Evolutionary conservation across 2,329 filamentous ascomycete species (phyloP), one percentile per base, ranked within the genome.

Genomic region (Penicillium sp.): DNA sequence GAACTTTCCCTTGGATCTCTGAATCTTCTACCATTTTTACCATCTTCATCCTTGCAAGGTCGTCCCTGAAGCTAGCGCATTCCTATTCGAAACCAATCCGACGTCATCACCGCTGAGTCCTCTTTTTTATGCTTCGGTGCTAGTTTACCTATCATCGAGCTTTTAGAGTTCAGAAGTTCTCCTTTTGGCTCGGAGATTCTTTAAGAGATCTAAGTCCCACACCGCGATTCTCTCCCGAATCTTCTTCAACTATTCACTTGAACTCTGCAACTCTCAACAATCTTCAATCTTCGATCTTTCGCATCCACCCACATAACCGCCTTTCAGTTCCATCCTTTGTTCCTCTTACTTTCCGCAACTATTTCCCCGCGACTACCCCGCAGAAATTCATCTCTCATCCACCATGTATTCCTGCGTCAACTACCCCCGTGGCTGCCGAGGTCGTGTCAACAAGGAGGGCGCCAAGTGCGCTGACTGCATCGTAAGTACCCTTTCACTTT

Each of bases 401-500:
- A 66, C 38, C 47, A 76, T 76, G 73, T 75, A 69, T 65, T 76
- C 73, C 27, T 76, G 73, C 64, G 67, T 67, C 49, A 76, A 76
- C 56, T 73, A 75, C 49, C 71, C 72, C 47, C 72, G 73, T 44
- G 73, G 73, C 41, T 76, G 73, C 64, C 72, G 73, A 49, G 73
- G 73, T 53, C 72, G 73, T 50, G 71, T 68, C 52, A 75, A 75
- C 56, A 62, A 64, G 32, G 58, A 65, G 43, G 72, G 72, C 42
- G 68, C 64, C 29, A 75, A 72, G 58, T 76, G 73, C 58, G 54
- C 65, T 31, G 72, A 75, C 56, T 76, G 73, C 54, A 62, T 70
- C 54, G 73, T 76, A 70, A 53, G 73, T 71, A 23, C 38, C 39
- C 8, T 23, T 15, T 28, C 15, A 3, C 25, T 12, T n/a, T 18